Evolutionary conservation across 495 filamentous ascomycete species (phyloP), one percentile per base, ranked within the genome.

Genomic region (Friedmanniomyces simplex): DNA sequence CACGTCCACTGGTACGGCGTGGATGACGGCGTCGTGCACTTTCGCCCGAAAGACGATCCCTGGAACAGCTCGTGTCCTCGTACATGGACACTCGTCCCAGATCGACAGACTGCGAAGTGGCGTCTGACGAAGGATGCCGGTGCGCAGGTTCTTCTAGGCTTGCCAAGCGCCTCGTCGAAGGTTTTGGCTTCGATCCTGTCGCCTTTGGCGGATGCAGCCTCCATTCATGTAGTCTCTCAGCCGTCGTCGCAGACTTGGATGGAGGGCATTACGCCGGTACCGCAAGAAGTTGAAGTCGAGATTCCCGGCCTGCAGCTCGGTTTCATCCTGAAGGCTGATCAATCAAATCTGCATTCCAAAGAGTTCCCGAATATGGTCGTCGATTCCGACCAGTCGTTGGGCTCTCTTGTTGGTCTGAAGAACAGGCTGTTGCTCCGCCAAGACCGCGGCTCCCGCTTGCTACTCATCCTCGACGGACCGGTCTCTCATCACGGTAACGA

Each of bases 1-100:
- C 80, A 71, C 56, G 63, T 77, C 0, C 82, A 87, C 57, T 87
- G 83, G 83, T 63, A 85, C 3, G 67, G 84, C 47, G 8, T 82
- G 4, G 50, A 57, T 4, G 73, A 68, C 0, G 61, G 66, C 0
- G 41, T 56, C 1, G 51, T 86, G 2, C 78, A 85, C 54, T 81
- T 82, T 43, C 70, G 82, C 0, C 73, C 75, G 0, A 20, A 54
- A 1, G 55, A 64, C 0, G 20, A 67, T 21, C 68, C 73, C 1
- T 86, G 80, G 81, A 52, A 47, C 20, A 5, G 20, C 18, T 11
- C 8, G 16, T 34, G 21, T 21, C 21, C 50, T 22, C 1, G 20
- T 12, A n/a, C 22, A 7, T 55, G 52, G 28, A 41, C 14, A 10
- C 8, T 22, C 46, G 37, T n/a, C 39, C 39, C 14, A 13, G 13